Conservation (phyloP, 805 yeast genomes). For the Saccharomycopsis vini region DNA sequence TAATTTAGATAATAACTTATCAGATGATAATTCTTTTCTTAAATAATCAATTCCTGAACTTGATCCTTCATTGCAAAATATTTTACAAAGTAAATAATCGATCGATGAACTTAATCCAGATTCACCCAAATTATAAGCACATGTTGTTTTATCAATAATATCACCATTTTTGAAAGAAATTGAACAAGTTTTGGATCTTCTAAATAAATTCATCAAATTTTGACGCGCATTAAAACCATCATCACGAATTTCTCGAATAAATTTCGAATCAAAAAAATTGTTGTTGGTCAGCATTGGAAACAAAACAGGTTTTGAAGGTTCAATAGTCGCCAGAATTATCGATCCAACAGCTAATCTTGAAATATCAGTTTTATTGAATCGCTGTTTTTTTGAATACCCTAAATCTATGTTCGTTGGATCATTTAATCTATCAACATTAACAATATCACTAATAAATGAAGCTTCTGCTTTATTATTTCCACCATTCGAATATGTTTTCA, state of each 20-base stretch:
- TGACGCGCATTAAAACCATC: no score
- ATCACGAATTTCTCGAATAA: no score
- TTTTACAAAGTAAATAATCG: constrained; percentile 6
- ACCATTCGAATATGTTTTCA: background rate
- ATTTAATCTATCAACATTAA: constrained; percentile 3
- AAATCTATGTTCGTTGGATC: background rate
- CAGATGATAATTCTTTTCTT: constrained; percentile 26
- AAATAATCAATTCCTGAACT: constrained; percentile 34
- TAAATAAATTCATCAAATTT: constrained; percentile 3
- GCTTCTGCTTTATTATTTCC: background rate
- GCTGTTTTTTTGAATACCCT: constrained; percentile 9
- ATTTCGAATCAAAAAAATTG: no score
- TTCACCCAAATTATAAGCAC: constrained; percentile 11
- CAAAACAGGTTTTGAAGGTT: no score
- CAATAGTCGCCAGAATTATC: constrained; percentile 8
- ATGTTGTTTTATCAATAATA: constrained; percentile 7
- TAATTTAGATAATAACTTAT: no score
- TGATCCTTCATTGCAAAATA: background rate
- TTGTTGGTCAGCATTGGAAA: constrained; percentile 3
- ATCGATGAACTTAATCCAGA: constrained; percentile 3
- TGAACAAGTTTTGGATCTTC: constrained; percentile 13
- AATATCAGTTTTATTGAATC: constrained; percentile 4
- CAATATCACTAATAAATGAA: constrained; percentile 10
- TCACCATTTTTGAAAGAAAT: background rate
- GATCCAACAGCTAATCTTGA: constrained; percentile 10